phyloP scores from a whole-genome alignment of 1,284 basidiomycete species.

The Heliocybe sulcata region DNA sequence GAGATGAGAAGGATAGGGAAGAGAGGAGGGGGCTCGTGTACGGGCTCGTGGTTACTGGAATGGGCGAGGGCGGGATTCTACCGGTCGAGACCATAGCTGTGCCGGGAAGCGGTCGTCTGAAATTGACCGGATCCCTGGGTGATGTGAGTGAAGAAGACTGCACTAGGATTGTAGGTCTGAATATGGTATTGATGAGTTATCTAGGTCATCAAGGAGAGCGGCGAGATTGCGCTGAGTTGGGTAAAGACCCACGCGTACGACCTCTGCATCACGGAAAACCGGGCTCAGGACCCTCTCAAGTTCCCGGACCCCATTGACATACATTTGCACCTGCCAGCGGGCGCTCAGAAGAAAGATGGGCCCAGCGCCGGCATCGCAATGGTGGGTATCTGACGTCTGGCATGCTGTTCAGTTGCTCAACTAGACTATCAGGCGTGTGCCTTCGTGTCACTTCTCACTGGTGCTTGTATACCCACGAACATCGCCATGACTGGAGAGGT shows the following conservation, averaged over 20 bases:
- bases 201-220: constrained; percentile 83
- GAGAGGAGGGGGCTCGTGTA: constrained; percentile 72
- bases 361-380: constrained; percentile 87
- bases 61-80: constrained; percentile 82
- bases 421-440: constrained; percentile 54
- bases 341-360: constrained; percentile 88
- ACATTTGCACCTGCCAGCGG: constrained; percentile 84
- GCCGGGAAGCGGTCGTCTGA: constrained; percentile 65
- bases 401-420: constrained; percentile 2
- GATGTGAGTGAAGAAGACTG: constrained; percentile 38
- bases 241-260: constrained; percentile 81
- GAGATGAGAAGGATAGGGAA: constrained; percentile 70
- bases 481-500: constrained; percentile 84
- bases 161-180: too few relatives aligned
- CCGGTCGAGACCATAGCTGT: constrained; percentile 76
- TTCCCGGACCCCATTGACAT: constrained; percentile 67
- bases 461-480: constrained; percentile 60
- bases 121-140: constrained; percentile 77
- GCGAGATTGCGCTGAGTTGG: constrained; percentile 82
- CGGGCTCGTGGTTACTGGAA: constrained; percentile 83
- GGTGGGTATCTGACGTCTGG: constrained; percentile 28
- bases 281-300: constrained; percentile 69
- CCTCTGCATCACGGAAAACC: constrained; percentile 65
- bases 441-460: constrained; percentile 76
- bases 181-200: constrained; percentile 3